A percentile compares a stretch with the other conserved stretches of the same genome.
These are phyloP conservation scores for Pholiota microspora DNA, from an alignment of 768 basidiomycete species.

Conservation along the genomic window DNA sequence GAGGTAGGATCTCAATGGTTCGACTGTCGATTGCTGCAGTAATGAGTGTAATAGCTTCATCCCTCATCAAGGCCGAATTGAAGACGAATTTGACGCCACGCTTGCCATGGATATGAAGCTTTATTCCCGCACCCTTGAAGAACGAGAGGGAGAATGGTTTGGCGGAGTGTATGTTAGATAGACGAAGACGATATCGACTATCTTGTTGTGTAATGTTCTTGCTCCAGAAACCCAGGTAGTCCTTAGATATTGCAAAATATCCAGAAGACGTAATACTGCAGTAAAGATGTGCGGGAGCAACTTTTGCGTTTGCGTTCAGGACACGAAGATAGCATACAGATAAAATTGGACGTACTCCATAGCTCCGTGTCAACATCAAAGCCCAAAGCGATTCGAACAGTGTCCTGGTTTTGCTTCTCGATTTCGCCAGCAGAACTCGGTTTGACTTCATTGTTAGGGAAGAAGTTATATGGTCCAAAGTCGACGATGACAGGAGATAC, in stretches of 20 bases:
- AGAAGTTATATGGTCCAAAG: slow-evolving; percentile 38
- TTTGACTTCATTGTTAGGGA: slow-evolving; percentile 18
- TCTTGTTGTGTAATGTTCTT: slow-evolving; percentile 36
- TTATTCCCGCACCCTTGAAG: slow-evolving; percentile 34
- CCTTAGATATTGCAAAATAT: slow-evolving; percentile 38
- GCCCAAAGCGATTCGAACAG: slow-evolving; percentile 29
- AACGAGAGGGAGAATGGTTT: slow-evolving; percentile 28
- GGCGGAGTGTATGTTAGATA: slow-evolving; percentile 37
- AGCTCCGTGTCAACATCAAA: slow-evolving; percentile 29
- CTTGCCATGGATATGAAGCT: slow-evolving; percentile 45
- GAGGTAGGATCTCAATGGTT: not conserved
- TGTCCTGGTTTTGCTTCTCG: slow-evolving; percentile 22
- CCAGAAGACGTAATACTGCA: slow-evolving; percentile 35
- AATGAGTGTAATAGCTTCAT: slow-evolving; percentile 41
- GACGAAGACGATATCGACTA: slow-evolving; percentile 41
- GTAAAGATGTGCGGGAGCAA: slow-evolving; percentile 33
- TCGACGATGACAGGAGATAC: slow-evolving; percentile 36
- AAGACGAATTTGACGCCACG: slow-evolving; percentile 50
- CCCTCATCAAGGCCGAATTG: slow-evolving; percentile 34
- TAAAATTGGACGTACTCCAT: slow-evolving; percentile 32
- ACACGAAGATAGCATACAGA: slow-evolving; percentile 1
- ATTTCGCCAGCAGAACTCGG: not conserved
- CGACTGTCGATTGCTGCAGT: slow-evolving; percentile 4
- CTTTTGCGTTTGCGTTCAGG: slow-evolving; percentile 19
- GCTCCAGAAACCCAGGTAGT: slow-evolving; percentile 46